These are phyloP conservation scores for Fusarium buharicum DNA, from an alignment of 2,329 filamentous ascomycete genomes.

Conservation along the genomic window DNA sequence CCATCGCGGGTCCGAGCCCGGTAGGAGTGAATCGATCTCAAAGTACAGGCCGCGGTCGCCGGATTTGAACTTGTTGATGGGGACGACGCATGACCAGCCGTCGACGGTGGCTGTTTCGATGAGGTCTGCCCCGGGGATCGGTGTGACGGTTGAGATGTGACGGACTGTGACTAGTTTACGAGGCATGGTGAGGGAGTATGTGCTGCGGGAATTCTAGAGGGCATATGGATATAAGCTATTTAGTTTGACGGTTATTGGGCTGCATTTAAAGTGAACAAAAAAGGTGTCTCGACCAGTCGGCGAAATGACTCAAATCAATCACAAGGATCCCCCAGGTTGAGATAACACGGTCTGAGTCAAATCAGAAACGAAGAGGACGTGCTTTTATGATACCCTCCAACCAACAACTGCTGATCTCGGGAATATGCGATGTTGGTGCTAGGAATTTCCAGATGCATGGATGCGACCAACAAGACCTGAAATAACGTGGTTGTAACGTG, in stretches of 20 bases:
- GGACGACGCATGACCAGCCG: constrained; percentile 41
- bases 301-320: constrained; percentile 22
- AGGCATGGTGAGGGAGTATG: constrained; percentile 20
- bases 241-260: background rate
- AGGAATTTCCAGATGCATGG: background rate
- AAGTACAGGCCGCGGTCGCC: constrained; percentile 38
- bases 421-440: background rate
- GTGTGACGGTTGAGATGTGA: constrained; percentile 25
- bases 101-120: constrained; percentile 34
- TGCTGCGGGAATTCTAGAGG: background rate
- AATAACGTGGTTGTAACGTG: background rate
- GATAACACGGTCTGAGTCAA: constrained; percentile 8
- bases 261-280: background rate
- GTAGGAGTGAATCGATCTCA: constrained; percentile 42
- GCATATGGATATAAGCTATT: background rate
- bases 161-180: constrained; percentile 41
- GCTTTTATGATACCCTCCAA: background rate
- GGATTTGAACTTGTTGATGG: constrained; percentile 17
- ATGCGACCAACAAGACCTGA: constrained; percentile 10
- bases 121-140: constrained; percentile 37
- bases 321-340: background rate
- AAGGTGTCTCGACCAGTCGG: background rate
- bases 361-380: background rate
- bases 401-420: constrained; percentile 1
- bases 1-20: constrained; percentile 34